Conservation (phyloP, 768 basidiomycete genomes). For the Boletus coccyginus region DNA sequence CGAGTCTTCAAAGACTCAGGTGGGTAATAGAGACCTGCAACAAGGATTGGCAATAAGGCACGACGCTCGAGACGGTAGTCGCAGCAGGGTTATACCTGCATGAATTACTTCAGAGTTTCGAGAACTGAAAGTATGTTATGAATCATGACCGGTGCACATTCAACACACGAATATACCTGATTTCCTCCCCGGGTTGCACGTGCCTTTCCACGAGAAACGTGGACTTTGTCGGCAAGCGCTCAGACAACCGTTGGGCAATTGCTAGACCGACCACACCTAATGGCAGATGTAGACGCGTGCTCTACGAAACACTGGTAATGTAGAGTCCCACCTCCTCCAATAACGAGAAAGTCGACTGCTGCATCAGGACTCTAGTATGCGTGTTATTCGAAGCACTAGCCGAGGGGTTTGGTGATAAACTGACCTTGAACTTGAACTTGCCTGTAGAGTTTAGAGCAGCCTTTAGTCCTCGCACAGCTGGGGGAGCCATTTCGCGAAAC, state of each 20-base stretch:
- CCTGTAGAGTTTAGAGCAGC: conserved; percentile 62
- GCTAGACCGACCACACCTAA: conserved; percentile 86
- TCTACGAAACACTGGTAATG: background rate
- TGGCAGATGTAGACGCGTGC: background rate
- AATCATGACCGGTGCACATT: background rate
- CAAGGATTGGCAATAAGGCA: background rate
- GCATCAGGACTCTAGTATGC: conserved; percentile 56
- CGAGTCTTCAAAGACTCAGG: conserved; percentile 77
- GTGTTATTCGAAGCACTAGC: background rate
- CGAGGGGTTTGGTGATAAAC: background rate
- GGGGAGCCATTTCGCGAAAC: conserved; percentile 23
- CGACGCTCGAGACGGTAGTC: background rate
- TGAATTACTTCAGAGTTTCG: conserved; percentile 96
- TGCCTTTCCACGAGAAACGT: conserved; percentile 84
- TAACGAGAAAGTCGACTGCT: conserved; percentile 77
- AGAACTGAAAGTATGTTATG: conserved; percentile 47
- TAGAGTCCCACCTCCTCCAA: conserved; percentile 70
- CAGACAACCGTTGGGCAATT: conserved; percentile 71
- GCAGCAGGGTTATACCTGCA: conserved; percentile 49
- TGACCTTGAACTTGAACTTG: conserved; percentile 60
- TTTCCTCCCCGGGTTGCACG: conserved; percentile 76
- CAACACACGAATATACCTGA: conserved; percentile 47
- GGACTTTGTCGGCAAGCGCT: conserved; percentile 60
- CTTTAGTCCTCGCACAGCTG: conserved; percentile 47
- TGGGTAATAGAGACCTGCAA: conserved; percentile 80